phyloP scores from a whole-genome alignment of 768 basidiomycete species.

The Terana coerulea region DNA sequence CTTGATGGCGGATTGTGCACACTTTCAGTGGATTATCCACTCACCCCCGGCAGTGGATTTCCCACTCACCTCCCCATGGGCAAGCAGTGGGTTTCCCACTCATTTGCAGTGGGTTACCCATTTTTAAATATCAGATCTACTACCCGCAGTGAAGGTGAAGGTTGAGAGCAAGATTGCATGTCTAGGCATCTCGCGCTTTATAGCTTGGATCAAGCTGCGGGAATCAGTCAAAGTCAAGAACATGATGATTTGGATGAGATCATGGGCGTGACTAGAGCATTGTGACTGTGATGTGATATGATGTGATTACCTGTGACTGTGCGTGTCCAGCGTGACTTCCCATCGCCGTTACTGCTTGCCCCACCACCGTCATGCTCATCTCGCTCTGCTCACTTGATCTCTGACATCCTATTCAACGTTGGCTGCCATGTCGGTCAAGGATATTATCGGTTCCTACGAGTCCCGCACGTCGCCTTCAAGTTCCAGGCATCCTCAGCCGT shows the following conservation, averaged over 20 bases:
- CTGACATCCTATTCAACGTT: no score
- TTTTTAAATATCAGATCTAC: no score
- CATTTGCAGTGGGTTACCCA: no score
- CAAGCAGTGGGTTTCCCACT: no score
- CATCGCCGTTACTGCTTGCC: background rate
- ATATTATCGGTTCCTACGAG: conserved; percentile 27
- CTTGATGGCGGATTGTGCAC: no score
- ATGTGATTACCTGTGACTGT: conserved; percentile 1
- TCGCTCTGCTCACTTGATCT: no score
- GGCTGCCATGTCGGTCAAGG: conserved; percentile 27
- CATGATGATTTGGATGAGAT: background rate
- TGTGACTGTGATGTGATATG: no score
- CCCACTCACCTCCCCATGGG: no score
- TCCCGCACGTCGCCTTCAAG: conserved; percentile 20
- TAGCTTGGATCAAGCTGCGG: background rate
- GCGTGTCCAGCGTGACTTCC: conserved; percentile 2
- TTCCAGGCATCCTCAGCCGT: background rate
- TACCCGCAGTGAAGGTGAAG: no score
- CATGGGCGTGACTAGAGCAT: no score
- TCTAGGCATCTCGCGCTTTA: conserved; percentile 5
- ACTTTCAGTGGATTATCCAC: no score
- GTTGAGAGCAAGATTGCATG: background rate
- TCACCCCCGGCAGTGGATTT: no score
- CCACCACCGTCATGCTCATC: background rate
- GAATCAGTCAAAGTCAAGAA: background rate